Conservation (phyloP, 2,329 filamentous ascomycete genomes). For the Hymenoscyphus repandus region DNA sequence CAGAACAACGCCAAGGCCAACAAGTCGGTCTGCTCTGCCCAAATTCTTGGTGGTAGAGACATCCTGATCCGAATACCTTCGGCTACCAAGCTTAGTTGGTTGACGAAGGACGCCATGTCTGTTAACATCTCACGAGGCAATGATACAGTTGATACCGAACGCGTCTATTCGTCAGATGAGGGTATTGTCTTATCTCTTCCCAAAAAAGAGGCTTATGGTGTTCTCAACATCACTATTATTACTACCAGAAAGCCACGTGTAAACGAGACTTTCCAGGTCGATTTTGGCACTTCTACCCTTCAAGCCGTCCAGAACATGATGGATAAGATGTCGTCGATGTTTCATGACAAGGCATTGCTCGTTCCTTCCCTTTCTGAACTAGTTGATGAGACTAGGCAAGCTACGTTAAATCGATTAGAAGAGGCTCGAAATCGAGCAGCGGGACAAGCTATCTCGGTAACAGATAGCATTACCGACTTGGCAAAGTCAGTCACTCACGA, state of each 20-base stretch:
- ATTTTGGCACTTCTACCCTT: constrained; percentile 42
- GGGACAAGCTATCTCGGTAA: constrained; percentile 19
- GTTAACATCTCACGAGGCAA: constrained; percentile 49
- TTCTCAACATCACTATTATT: constrained; percentile 52
- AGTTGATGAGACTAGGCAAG: constrained; percentile 20
- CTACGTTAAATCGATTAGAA: constrained; percentile 17
- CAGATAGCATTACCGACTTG: constrained; percentile 16
- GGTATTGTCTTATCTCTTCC: constrained; percentile 40
- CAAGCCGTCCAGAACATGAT: constrained; percentile 24
- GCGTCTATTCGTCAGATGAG: constrained; percentile 29
- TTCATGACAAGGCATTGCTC: constrained; percentile 19
- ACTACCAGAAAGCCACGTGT: constrained; percentile 55
- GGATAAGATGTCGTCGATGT: constrained; percentile 21
- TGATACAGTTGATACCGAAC: constrained; percentile 42
- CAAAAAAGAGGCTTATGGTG: constrained; percentile 49
- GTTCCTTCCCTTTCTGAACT: constrained; percentile 16
- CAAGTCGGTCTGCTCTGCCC: constrained; percentile 40
- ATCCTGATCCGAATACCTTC: constrained; percentile 50
- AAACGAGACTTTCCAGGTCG: constrained; percentile 55
- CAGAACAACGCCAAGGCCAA: constrained; percentile 17
- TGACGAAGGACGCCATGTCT: constrained; percentile 50
- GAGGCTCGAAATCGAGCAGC: constrained; percentile 19
- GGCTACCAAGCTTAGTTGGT: constrained; percentile 47
- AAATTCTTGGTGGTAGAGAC: constrained; percentile 42
- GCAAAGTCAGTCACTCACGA: constrained; percentile 25